phyloP scores from a whole-genome alignment of 169 alveolate species.

The Amoebophrya sp. region DNA sequence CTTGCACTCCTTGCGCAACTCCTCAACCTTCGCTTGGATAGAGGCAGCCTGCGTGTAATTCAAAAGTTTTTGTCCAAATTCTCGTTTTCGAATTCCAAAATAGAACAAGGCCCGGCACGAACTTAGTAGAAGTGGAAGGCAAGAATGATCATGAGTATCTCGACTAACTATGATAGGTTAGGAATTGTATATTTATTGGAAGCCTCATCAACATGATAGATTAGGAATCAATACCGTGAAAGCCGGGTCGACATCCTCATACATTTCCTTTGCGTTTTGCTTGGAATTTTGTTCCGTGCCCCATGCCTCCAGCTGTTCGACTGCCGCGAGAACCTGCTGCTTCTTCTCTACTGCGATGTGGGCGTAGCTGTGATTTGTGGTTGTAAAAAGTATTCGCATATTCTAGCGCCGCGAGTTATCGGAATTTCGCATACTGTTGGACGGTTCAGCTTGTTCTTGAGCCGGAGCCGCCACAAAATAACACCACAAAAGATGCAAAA shows the following conservation, averaged over 20 bases:
- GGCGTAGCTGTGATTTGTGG: slow-evolving; percentile 25
- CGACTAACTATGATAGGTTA: too few species aligned
- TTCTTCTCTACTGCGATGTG: slow-evolving; percentile 29
- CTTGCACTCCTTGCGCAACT: neutral
- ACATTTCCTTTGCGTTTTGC: neutral
- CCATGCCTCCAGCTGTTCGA: neutral
- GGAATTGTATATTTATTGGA: too few species aligned
- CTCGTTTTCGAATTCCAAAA: too few species aligned
- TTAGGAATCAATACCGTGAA: neutral
- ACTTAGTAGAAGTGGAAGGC: too few species aligned
- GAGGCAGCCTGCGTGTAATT: neutral
- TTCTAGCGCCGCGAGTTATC: neutral
- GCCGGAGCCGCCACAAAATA: too few species aligned
- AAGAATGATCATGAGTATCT: too few species aligned
- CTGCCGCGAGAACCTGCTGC: neutral
- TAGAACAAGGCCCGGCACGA: too few species aligned
- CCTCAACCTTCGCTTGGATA: neutral
- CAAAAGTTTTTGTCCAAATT: too few species aligned
- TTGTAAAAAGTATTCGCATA: too few species aligned
- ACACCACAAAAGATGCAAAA: too few species aligned
- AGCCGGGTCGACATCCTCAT: neutral
- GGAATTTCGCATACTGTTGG: too few species aligned
- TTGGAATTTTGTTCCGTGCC: neutral
- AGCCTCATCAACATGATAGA: neutral
- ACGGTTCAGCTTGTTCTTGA: too few species aligned